Percentiles rank a stretch among this genome's conserved stretches.
These are phyloP conservation scores for Claviceps sp. DNA, from an alignment of 2,329 filamentous ascomycete genomes.

Conservation along the genomic window DNA sequence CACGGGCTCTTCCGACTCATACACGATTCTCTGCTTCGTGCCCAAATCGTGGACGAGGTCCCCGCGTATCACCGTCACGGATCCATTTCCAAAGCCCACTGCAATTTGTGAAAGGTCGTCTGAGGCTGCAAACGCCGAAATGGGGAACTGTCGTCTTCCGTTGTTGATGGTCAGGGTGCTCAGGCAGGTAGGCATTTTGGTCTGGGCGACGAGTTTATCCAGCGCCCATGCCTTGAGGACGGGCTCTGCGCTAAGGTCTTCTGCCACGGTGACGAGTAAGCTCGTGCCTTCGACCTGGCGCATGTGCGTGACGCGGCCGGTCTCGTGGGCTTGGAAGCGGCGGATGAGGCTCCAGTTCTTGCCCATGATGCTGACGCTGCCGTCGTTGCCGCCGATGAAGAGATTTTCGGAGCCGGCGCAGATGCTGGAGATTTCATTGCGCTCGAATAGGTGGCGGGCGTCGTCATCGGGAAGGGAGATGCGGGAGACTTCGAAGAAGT, in stretches of 20 bases:
- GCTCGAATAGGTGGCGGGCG: constrained; percentile 64
- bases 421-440: constrained; percentile 69
- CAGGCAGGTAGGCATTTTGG: constrained; percentile 73
- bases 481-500: constrained; percentile 93
- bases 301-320: constrained; percentile 74
- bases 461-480: constrained; percentile 71
- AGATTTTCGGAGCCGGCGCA: constrained; percentile 80
- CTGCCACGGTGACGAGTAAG: constrained; percentile 71
- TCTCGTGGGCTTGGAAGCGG: constrained; percentile 76
- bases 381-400: constrained; percentile 77
- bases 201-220: constrained; percentile 89
- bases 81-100: constrained; percentile 89
- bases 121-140: constrained; percentile 78
- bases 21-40: constrained; percentile 84
- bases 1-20: constrained; percentile 92
- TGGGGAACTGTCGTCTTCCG: constrained; percentile 83
- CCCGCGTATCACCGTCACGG: constrained; percentile 84
- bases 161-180: constrained; percentile 81
- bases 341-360: constrained; percentile 75
- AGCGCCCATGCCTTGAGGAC: constrained; percentile 95
- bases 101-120: constrained; percentile 86
- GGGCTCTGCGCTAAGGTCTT: constrained; percentile 79
- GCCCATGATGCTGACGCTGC: constrained; percentile 76
- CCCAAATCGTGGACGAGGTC: constrained; percentile 93
- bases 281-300: constrained; percentile 81